phyloP scores from a whole-genome alignment of 495 filamentous ascomycete genomes.

The Podospora tetraspora region DNA sequence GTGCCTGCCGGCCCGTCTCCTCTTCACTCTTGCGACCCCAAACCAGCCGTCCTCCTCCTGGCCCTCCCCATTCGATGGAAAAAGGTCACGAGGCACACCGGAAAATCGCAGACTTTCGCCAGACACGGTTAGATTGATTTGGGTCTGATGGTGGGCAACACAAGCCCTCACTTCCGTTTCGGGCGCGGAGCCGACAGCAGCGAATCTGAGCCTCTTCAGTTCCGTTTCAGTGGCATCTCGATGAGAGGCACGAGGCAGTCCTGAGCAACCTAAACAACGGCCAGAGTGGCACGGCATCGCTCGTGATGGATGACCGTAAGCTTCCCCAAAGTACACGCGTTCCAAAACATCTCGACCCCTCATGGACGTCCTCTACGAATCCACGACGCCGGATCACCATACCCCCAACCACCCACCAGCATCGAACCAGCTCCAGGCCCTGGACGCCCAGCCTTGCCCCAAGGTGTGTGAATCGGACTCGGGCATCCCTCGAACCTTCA shows the following conservation, averaged over 20 bases:
- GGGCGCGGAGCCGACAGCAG: neutral
- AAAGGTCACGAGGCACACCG: constrained; percentile 15
- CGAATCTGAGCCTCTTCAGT: neutral
- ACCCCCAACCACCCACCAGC: neutral
- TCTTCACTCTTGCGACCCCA: constrained; percentile 7
- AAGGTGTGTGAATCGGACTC: neutral
- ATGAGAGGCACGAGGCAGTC: neutral
- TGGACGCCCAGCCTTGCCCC: neutral
- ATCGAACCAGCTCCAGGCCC: neutral
- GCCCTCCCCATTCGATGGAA: constrained; percentile 17
- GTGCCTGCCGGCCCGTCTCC: constrained; percentile 10
- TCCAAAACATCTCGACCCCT: neutral
- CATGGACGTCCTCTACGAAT: neutral
- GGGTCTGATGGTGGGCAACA: neutral
- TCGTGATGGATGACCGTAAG: neutral
- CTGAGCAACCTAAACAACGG: neutral
- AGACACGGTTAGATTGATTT: constrained; percentile 2
- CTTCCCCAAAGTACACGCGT: neutral
- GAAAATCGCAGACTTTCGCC: constrained; percentile 12
- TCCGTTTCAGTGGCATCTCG: neutral
- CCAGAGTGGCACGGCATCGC: neutral
- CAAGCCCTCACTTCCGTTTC: neutral
- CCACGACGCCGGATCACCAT: neutral
- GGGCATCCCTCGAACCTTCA: neutral
- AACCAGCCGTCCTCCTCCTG: constrained; percentile 16